These are phyloP conservation scores for Rhodotorula sp. DNA, from an alignment of 1,284 basidiomycete genomes.

Conservation along the genomic window DNA sequence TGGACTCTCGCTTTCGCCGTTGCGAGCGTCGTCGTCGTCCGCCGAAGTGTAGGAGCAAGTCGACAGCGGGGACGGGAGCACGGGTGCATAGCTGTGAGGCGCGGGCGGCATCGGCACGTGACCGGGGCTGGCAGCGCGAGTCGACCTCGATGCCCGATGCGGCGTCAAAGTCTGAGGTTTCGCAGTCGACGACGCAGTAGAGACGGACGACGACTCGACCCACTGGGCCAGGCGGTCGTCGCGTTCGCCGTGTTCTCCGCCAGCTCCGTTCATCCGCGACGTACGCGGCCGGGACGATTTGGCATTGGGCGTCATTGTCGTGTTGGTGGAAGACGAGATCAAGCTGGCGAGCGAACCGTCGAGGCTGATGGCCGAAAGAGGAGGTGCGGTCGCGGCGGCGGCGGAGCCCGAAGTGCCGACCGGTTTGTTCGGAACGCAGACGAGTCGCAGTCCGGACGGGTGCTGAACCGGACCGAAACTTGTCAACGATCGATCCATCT, in stretches of 20 bases:
- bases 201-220: conserved; percentile 11
- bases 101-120: background rate
- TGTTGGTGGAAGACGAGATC: background rate
- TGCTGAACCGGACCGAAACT: background rate
- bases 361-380: background rate
- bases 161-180: too few species aligned
- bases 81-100: conserved; percentile 13
- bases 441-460: background rate
- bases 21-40: background rate
- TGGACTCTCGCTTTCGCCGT: background rate
- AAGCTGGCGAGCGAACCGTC: background rate
- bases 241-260: too few species aligned
- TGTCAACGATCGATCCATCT: background rate
- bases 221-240: conserved; percentile 19
- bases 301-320: background rate
- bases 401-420: background rate
- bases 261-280: too few species aligned
- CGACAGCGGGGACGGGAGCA: conserved; percentile 29
- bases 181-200: too few species aligned
- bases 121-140: background rate
- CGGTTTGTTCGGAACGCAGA: background rate
- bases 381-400: too few species aligned
- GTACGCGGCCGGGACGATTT: background rate
- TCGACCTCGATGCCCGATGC: too few species aligned
- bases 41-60: conserved; percentile 28